These are phyloP conservation scores for Vaccinium myrtillus DNA, from an alignment of 148 eudicot genomes.

Conservation along the genomic window DNA sequence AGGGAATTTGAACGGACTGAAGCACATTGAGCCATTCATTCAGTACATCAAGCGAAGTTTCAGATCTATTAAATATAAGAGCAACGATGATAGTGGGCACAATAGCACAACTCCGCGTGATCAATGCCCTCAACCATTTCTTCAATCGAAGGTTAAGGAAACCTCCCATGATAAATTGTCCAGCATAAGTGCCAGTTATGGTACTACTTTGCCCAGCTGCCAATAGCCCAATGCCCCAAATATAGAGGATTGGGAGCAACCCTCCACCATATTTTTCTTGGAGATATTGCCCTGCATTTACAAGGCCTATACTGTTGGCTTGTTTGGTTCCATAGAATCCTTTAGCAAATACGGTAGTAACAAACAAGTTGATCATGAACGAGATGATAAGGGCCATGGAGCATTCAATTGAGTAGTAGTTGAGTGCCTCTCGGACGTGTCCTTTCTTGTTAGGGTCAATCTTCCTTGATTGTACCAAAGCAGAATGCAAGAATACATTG, in stretches of 20 bases:
- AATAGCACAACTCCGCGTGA: slow-evolving; percentile 86
- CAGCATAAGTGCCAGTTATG: slow-evolving; percentile 87
- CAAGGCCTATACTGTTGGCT: slow-evolving; percentile 67
- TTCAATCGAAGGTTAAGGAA: slow-evolving; percentile 69
- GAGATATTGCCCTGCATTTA: slow-evolving; percentile 79
- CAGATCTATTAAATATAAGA: slow-evolving; percentile 61
- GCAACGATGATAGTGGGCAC: slow-evolving; percentile 84
- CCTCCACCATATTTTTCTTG: slow-evolving; percentile 79
- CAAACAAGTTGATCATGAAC: slow-evolving; percentile 69
- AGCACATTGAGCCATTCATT: slow-evolving; percentile 94
- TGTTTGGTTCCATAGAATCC: slow-evolving; percentile 64
- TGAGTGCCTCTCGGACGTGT: slow-evolving; percentile 75
- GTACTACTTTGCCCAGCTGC: slow-evolving; percentile 96
- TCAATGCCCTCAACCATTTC: slow-evolving; percentile 78
- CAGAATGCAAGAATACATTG: slow-evolving; percentile 86
- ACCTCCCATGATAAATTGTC: slow-evolving; percentile 89
- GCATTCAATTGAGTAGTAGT: slow-evolving; percentile 80
- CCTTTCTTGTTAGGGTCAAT: slow-evolving; percentile 63
- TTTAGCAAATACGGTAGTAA: slow-evolving; percentile 86
- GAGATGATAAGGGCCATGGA: slow-evolving; percentile 59
- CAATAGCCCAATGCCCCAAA: slow-evolving; percentile 93
- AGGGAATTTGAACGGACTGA: slow-evolving; percentile 83
- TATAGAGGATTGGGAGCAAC: slow-evolving; percentile 64
- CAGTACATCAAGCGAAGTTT: slow-evolving; percentile 57
- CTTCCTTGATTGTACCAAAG: slow-evolving; percentile 80